phyloP scores from a whole-genome alignment of 257 asterid genomes.

The Jacaranda copaia region DNA sequence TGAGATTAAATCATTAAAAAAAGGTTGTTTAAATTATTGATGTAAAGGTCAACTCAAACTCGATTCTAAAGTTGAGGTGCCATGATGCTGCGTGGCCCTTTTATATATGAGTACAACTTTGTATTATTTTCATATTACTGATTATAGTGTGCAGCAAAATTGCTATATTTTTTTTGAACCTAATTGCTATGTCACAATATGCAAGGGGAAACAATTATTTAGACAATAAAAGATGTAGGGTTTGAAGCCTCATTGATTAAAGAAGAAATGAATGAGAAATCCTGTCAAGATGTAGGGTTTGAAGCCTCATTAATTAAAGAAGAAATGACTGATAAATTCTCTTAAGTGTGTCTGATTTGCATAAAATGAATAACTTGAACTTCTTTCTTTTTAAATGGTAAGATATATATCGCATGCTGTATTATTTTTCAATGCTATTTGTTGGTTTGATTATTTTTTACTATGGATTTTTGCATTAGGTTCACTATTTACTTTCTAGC shows the following conservation, averaged over 20 bases:
- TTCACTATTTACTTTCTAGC: neutral
- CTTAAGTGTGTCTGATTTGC: too few species aligned
- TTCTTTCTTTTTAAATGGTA: neutral
- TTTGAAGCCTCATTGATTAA: slow-evolving; percentile 10
- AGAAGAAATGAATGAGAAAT: too few species aligned
- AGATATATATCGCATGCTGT: neutral
- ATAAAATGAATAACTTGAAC: too few species aligned
- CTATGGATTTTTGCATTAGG: neutral
- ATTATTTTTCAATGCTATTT: neutral
- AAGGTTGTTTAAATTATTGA: neutral
- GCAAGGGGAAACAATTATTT: slow-evolving; percentile 58
- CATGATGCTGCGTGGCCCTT: neutral
- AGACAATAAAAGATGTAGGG: slow-evolving; percentile 52
- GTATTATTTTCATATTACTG: neutral
- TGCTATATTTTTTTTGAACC: neutral
- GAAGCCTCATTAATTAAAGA: neutral
- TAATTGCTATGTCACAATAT: slow-evolving; percentile 35
- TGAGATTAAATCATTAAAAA: neutral
- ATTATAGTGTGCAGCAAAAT: neutral
- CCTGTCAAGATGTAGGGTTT: slow-evolving; percentile 48
- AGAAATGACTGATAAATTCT: too few species aligned
- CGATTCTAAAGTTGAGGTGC: neutral
- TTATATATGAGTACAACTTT: neutral
- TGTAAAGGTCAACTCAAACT: neutral
- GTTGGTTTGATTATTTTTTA: neutral